Percentiles rank a stretch among this genome's conserved stretches.
Conservation (phyloP, 192 early-diverging fungal species). For the Entomortierella beljakovae region DNA sequence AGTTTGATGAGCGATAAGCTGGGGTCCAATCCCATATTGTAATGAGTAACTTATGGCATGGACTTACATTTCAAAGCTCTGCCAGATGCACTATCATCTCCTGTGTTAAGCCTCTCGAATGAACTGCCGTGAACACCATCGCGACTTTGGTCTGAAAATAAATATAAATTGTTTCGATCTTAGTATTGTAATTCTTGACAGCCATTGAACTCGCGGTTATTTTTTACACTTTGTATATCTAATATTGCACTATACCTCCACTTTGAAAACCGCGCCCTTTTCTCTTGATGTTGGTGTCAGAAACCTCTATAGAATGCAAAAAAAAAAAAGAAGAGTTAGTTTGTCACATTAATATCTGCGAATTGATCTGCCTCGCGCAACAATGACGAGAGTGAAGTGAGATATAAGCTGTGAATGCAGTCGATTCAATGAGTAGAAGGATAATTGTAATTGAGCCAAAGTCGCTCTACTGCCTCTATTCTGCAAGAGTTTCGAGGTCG, state of each 20-base stretch:
- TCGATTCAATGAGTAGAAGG: too few species aligned
- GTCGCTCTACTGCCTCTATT: too few species aligned
- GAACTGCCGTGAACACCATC: constrained; percentile 28
- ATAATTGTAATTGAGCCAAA: too few species aligned
- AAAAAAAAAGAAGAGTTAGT: neutral
- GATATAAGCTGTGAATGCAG: too few species aligned
- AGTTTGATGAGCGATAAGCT: neutral
- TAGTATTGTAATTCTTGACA: neutral
- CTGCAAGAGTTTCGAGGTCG: too few species aligned
- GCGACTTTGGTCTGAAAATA: constrained; percentile 22
- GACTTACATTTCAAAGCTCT: constrained; percentile 47
- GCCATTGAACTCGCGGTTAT: neutral
- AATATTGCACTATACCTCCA: constrained; percentile 19
- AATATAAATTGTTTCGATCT: neutral
- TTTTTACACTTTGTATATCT: too few species aligned
- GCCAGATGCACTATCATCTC: constrained; percentile 38
- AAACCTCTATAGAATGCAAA: constrained; percentile 27
- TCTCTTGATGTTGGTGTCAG: constrained; percentile 45
- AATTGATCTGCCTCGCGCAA: too few species aligned
- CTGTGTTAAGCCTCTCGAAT: constrained; percentile 37
- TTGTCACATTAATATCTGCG: neutral
- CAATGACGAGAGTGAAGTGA: too few species aligned
- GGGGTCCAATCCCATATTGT: neutral
- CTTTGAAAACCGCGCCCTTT: constrained; percentile 59
- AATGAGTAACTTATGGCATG: neutral